Evolutionary conservation across 331 rosid species (phyloP).

Genomic region (Prunus yedoensis): DNA sequence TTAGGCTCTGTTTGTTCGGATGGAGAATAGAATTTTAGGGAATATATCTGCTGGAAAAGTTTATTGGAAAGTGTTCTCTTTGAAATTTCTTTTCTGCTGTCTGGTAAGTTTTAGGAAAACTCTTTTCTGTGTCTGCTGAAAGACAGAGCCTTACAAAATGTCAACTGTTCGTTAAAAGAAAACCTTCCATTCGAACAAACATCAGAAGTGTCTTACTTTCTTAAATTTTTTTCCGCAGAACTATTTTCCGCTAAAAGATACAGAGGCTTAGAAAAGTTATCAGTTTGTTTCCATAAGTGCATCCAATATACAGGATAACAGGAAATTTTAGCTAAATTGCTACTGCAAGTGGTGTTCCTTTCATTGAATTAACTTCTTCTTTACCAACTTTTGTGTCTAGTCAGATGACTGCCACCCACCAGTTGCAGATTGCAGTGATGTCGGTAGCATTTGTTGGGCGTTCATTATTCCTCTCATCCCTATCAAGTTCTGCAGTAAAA

Average conservation of each 20-base stretch:
- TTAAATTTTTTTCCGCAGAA: not conserved
- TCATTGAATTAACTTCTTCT: conserved; percentile 36
- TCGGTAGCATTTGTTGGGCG: conserved; percentile 98
- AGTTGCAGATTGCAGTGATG: conserved; percentile 94
- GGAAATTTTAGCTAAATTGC: conserved; percentile 20
- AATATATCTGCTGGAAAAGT: not conserved
- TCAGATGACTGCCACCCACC: conserved; percentile 99
- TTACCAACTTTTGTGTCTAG: conserved; percentile 48
- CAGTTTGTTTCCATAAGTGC: not conserved
- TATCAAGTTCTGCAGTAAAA: conserved; percentile 55
- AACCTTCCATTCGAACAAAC: not conserved
- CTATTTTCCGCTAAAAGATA: not conserved
- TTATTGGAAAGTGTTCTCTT: not conserved
- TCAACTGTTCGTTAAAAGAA: not conserved
- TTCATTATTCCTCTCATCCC: conserved; percentile 72
- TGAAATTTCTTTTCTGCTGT: conserved; percentile 6
- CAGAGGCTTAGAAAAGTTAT: not conserved
- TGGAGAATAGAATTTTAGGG: not conserved
- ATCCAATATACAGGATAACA: conserved; percentile 12
- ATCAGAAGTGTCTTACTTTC: not conserved
- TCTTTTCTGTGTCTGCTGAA: not conserved
- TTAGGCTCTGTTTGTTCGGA: not conserved
- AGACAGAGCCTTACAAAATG: not conserved
- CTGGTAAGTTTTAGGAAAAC: conserved; percentile 4
- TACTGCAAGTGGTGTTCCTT: conserved; percentile 13